phyloP scores from a whole-genome alignment of 345 rosid genomes.

The Clausena lansium region DNA sequence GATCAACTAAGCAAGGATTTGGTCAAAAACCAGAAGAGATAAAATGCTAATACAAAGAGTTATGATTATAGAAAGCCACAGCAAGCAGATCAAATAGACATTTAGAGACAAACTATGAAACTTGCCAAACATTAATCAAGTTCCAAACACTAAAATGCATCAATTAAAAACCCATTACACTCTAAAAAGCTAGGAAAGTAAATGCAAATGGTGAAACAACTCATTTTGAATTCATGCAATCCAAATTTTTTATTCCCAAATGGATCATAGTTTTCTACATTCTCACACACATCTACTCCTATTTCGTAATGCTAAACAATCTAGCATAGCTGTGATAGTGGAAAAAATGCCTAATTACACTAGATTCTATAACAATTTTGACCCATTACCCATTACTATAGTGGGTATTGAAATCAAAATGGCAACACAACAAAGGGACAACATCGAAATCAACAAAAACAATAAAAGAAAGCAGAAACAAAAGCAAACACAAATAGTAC shows the following conservation, averaged over 20 bases:
- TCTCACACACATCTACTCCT: neutral
- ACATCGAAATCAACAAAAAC: neutral
- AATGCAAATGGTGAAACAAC: neutral
- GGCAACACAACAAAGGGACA: neutral
- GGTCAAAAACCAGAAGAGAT: neutral
- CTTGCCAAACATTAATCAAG: neutral
- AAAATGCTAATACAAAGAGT: neutral
- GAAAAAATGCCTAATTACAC: neutral
- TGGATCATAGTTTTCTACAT: neutral
- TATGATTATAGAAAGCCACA: neutral
- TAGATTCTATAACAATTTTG: neutral
- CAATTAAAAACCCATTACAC: neutral
- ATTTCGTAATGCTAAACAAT: neutral
- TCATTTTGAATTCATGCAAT: neutral
- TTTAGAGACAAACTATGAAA: neutral
- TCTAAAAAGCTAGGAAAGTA: neutral
- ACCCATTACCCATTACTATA: neutral
- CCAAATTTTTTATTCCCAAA: neutral
- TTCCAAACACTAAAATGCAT: neutral
- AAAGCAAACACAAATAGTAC: constrained; percentile 13
- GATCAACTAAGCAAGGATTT: neutral
- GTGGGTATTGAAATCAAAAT: neutral
- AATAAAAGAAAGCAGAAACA: neutral
- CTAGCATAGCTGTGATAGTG: too few relatives aligned
- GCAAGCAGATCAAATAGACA: neutral